Percentiles rank a stretch among this genome's conserved stretches.
phyloP scores from a whole-genome alignment of 73 alveolate species.

The Tetrahymena malaccensis region DNA sequence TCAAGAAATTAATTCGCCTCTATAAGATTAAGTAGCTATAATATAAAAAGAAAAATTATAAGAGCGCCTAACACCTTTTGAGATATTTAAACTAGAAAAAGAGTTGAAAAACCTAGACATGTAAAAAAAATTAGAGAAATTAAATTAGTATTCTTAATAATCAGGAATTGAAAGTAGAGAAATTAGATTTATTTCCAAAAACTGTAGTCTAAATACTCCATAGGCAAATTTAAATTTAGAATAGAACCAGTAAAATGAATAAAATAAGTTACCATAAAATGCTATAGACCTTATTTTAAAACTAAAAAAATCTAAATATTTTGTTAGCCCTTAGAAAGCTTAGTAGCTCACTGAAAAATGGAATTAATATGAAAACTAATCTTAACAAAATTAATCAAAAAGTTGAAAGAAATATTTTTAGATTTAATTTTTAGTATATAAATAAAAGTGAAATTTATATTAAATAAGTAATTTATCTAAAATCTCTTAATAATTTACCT shows the following conservation, averaged over 20 bases:
- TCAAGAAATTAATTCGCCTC: neutral
- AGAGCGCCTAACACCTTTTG: neutral
- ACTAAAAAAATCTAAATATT: neutral
- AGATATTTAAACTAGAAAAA: neutral
- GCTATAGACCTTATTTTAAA: neutral
- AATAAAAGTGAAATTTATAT: no score
- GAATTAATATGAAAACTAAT: neutral
- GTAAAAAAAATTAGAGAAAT: neutral
- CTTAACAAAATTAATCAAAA: neutral
- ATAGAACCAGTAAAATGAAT: no score
- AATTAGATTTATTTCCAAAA: neutral
- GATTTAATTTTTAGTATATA: no score
- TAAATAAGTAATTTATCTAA: no score
- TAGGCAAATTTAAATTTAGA: neutral
- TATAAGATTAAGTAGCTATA: neutral
- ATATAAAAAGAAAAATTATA: neutral
- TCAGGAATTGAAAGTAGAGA: neutral
- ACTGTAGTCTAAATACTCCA: no score
- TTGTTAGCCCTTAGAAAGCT: neutral
- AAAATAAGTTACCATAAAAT: neutral
- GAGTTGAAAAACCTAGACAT: neutral
- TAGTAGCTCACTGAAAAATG: neutral
- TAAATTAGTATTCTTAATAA: neutral
- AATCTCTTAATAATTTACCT: no score
- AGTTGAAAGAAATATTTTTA: neutral